These are phyloP conservation scores for Leccinum longicurvipes DNA, from an alignment of 768 basidiomycete genomes.

Conservation along the genomic window DNA sequence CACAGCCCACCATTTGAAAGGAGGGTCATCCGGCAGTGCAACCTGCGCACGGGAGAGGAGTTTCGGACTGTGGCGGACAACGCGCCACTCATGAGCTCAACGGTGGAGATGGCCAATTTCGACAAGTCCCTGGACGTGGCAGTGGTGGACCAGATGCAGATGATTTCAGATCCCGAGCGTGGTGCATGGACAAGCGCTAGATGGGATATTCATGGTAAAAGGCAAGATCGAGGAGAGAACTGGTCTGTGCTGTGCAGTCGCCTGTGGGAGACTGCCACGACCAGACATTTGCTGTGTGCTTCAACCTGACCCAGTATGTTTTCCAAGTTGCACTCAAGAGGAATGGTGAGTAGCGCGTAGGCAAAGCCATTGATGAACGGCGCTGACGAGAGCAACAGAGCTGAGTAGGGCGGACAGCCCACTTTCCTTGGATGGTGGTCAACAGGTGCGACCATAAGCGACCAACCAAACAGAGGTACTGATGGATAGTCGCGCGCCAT, in stretches of 20 bases:
- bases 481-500: too few species aligned
- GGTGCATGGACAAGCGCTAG: conserved; percentile 84
- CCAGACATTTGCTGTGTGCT: too few species aligned
- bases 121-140: conserved; percentile 61
- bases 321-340: too few species aligned
- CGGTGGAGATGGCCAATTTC: conserved; percentile 84
- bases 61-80: conserved; percentile 59
- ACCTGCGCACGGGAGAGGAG: conserved; percentile 92
- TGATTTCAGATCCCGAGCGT: conserved; percentile 77
- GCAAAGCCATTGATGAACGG: too few species aligned
- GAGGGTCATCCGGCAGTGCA: conserved; percentile 61
- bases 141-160: conserved; percentile 96
- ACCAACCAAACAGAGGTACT: too few species aligned
- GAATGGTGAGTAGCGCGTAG: too few species aligned
- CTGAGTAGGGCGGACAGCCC: too few species aligned
- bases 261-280: conserved; percentile 90
- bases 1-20: conserved; percentile 29
- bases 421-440: too few species aligned
- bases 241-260: conserved; percentile 81
- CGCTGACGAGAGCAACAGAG: too few species aligned
- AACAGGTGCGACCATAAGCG: too few species aligned
- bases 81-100: conserved; percentile 70
- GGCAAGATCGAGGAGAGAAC: conserved; percentile 63
- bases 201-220: conserved; percentile 75
- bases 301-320: too few species aligned